Percentiles rank a stretch among this genome's conserved stretches.
Evolutionary conservation across 768 basidiomycete genomes (phyloP).

Genomic region (Termitomyces sp.): DNA sequence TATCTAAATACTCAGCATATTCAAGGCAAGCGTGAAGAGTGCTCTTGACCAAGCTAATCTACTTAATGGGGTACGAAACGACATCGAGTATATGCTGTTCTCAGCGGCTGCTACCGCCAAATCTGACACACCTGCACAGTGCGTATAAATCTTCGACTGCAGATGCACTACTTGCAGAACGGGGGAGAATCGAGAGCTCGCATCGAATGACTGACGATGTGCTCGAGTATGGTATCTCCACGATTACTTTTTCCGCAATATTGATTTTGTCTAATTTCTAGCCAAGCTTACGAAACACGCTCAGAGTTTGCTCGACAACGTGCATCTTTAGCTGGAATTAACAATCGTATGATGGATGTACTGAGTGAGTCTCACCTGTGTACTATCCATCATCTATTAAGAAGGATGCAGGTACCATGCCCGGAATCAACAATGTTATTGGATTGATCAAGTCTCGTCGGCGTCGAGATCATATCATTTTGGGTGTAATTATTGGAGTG

Average conservation of each 20-base stretch:
- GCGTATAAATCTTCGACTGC: slow-evolving; percentile 89
- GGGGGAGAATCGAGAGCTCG: slow-evolving; percentile 86
- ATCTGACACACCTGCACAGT: slow-evolving; percentile 34
- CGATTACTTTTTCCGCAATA: slow-evolving; percentile 2
- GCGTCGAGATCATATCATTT: slow-evolving; percentile 83
- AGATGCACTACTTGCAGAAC: slow-evolving; percentile 84
- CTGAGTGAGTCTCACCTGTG: slow-evolving; percentile 53
- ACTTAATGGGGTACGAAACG: slow-evolving; percentile 87
- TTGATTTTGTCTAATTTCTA: slow-evolving; percentile 27
- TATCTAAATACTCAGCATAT: neutral
- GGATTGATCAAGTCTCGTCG: slow-evolving; percentile 91
- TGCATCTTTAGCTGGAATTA: slow-evolving; percentile 70
- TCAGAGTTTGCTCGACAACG: slow-evolving; percentile 89
- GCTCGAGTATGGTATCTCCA: slow-evolving; percentile 57
- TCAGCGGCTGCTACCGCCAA: neutral
- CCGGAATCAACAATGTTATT: slow-evolving; percentile 90
- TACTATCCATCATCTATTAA: neutral
- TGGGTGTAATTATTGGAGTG: slow-evolving; percentile 86
- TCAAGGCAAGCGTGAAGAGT: slow-evolving; percentile 72
- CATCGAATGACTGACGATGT: slow-evolving; percentile 94
- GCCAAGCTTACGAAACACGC: slow-evolving; percentile 97
- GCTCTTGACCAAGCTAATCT: slow-evolving; percentile 87
- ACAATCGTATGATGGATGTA: slow-evolving; percentile 79
- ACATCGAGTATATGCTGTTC: slow-evolving; percentile 74
- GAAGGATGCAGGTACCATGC: slow-evolving; percentile 66